A percentile compares a stretch with the other conserved stretches of the same genome.
phyloP scores from a whole-genome alignment of 2,329 filamentous ascomycete genomes.

The Alternaria viburni region DNA sequence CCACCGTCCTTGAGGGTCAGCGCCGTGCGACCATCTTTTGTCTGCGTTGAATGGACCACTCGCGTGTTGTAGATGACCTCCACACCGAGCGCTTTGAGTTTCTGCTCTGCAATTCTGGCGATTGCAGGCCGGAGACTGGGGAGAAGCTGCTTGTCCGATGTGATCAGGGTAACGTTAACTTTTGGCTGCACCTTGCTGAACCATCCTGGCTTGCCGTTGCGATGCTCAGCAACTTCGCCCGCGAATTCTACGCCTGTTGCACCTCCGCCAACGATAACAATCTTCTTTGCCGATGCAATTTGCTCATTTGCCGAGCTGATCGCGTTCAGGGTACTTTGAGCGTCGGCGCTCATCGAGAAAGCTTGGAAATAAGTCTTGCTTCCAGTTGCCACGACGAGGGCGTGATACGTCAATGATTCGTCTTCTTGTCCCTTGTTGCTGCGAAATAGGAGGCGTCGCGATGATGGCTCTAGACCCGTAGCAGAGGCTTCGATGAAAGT shows the following conservation, averaged over 20 bases:
- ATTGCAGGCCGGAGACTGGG: conserved; percentile 50
- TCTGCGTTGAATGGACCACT: conserved; percentile 31
- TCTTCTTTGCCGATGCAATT: conserved; percentile 49
- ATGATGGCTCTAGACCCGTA: conserved; percentile 53
- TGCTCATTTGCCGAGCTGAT: conserved; percentile 46
- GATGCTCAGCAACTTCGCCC: conserved; percentile 55
- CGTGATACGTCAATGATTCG: conserved; percentile 55
- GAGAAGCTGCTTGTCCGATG: conserved; percentile 50
- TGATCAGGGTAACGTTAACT: conserved; percentile 54
- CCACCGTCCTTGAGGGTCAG: conserved; percentile 52
- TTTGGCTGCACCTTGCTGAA: conserved; percentile 38
- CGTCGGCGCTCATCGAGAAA: conserved; percentile 51
- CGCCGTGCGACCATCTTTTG: conserved; percentile 50
- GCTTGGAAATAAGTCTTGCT: conserved; percentile 54
- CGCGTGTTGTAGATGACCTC: conserved; percentile 50
- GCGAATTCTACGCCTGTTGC: conserved; percentile 58
- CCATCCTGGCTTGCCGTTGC: conserved; percentile 50
- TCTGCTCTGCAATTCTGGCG: conserved; percentile 51
- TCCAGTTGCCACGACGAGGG: conserved; percentile 64
- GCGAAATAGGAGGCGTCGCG: conserved; percentile 54
- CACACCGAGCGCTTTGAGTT: conserved; percentile 57
- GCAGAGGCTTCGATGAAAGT: conserved; percentile 60
- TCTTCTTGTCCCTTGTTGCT: conserved; percentile 30
- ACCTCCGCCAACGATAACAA: conserved; percentile 58
- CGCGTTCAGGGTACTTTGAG: conserved; percentile 31